Conservation (phyloP, 1,284 basidiomycete genomes). For the Trichosporon sp. region DNA sequence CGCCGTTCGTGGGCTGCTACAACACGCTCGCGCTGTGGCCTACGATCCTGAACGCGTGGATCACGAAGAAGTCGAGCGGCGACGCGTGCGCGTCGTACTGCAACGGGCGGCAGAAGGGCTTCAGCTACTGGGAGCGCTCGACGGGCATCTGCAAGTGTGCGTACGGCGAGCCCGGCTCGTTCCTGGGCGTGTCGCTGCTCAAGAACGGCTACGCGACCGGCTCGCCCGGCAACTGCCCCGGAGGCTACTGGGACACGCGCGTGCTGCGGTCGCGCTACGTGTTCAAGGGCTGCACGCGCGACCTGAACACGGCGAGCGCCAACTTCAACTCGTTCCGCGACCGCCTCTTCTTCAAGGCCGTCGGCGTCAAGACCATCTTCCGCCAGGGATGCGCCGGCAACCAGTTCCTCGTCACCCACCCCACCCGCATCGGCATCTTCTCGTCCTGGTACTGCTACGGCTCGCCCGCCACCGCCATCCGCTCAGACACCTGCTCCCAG, state of each 20-base stretch:
- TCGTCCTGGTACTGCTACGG: not conserved
- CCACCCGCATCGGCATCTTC: not conserved
- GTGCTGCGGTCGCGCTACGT: not conserved
- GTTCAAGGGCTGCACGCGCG: constrained; percentile 2
- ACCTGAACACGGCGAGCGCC: not conserved
- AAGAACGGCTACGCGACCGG: not conserved
- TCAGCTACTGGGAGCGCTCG: not conserved
- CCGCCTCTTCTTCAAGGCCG: not conserved
- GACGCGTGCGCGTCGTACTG: not conserved
- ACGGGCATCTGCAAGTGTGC: not conserved
- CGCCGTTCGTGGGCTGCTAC: not conserved
- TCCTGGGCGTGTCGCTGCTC: not conserved
- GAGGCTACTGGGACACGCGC: not conserved
- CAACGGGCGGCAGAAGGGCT: not conserved
- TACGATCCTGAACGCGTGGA: not conserved
- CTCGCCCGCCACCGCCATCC: not conserved
- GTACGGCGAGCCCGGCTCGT: not conserved
- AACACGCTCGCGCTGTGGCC: not conserved
- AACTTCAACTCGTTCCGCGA: not conserved
- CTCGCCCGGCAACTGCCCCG: not conserved
- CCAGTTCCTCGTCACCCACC: constrained; percentile 1
- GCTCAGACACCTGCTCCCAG: not conserved
- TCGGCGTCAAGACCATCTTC: not conserved
- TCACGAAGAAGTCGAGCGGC: not conserved
- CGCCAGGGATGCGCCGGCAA: not conserved